Conservation (phyloP, 768 basidiomycete species). For the Cyathus striatus region DNA sequence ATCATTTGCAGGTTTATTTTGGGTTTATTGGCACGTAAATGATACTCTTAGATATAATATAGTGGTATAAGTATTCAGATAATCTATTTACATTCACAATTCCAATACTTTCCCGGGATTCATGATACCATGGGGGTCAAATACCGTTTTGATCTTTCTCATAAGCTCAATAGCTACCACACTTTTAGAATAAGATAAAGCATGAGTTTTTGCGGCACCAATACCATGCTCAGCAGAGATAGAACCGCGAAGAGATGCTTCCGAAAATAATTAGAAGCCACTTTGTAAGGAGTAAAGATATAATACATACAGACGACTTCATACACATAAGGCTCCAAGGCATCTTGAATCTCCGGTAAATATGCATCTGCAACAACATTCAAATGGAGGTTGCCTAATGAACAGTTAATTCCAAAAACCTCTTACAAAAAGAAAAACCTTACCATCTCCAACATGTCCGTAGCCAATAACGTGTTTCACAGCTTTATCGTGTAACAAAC, state of each 20-base stretch:
- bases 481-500: conserved; percentile 62
- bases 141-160: conserved; percentile 82
- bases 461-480: conserved; percentile 89
- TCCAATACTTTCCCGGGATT: conserved; percentile 83
- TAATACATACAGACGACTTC: conserved; percentile 72
- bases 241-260: conserved; percentile 79
- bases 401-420: conserved; percentile 2
- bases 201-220: conserved; percentile 91
- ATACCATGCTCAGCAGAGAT: conserved; percentile 97
- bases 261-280: conserved; percentile 1
- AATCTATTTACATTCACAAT: conserved; percentile 10
- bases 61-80: too few relatives aligned
- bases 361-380: conserved; percentile 86
- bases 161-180: conserved; percentile 79
- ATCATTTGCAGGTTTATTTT: too few relatives aligned
- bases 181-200: conserved; percentile 83
- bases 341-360: conserved; percentile 75
- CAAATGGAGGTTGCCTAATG: conserved; percentile 84
- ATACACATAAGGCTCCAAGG: conserved; percentile 93
- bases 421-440: conserved; percentile 16
- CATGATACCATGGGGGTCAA: conserved; percentile 91
- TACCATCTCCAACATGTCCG: conserved; percentile 96
- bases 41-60: too few relatives aligned
- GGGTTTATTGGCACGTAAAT: too few relatives aligned
- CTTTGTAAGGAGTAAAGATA: neutral